Conservation (phyloP, 306 rosid species). For the Ammopiptanthus mongolicus region DNA sequence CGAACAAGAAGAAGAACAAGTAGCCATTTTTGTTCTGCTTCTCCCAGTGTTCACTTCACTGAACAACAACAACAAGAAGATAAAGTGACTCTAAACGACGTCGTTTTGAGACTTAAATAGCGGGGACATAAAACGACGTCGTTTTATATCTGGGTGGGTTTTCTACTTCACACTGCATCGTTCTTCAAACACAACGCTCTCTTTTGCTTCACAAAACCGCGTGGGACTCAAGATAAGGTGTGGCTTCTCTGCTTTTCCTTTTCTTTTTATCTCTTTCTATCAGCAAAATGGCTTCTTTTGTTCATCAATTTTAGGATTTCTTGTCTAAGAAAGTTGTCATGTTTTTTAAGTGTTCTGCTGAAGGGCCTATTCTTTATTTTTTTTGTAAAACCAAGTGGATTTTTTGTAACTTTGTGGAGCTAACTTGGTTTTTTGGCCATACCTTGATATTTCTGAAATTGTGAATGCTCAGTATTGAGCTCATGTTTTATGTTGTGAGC, state of each 20-base stretch:
- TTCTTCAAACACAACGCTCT: neutral
- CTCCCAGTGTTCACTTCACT: neutral
- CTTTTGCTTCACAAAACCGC: too few relatives aligned
- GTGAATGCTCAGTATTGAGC: neutral
- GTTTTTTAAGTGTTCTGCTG: neutral
- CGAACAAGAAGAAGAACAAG: slow-evolving; percentile 34
- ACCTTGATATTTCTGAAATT: neutral
- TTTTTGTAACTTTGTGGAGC: neutral
- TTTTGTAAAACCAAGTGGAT: neutral
- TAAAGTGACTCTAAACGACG: slow-evolving; percentile 4
- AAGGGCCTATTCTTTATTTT: neutral
- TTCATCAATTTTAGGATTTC: neutral
- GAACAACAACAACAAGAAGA: slow-evolving; percentile 9
- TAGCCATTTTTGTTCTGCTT: slow-evolving; percentile 39
- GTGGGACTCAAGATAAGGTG: neutral
- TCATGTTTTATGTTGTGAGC: neutral
- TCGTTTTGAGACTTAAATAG: neutral
- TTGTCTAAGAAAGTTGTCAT: neutral
- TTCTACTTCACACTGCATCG: neutral
- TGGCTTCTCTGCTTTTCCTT: neutral
- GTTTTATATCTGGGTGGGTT: neutral
- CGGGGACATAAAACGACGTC: slow-evolving; percentile 1
- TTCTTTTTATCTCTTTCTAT: neutral
- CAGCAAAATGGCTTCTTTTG: neutral
- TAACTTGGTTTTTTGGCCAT: neutral